These are phyloP conservation scores for Boletus semigastroideus DNA, from an alignment of 1,284 basidiomycete species.

Conservation along the genomic window DNA sequence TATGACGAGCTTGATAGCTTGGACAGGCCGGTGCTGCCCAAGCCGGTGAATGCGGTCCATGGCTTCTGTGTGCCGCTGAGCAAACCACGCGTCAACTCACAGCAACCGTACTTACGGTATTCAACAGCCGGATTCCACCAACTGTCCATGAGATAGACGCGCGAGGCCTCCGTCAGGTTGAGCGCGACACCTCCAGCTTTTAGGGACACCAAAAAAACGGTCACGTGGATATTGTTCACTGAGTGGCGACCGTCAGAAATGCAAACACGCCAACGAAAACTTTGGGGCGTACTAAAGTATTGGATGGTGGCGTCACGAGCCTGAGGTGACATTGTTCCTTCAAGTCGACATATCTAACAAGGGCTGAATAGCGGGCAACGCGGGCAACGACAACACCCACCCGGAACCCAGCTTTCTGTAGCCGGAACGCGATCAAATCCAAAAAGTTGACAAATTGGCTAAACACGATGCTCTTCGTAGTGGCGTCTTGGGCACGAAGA, in stretches of 20 bases:
- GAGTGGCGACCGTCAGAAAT: neutral
- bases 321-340: conserved; percentile 97
- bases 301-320: conserved; percentile 94
- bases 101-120: conserved; percentile 52
- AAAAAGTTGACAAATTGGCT: conserved; percentile 91
- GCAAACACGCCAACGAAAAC: conserved; percentile 1
- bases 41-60: conserved; percentile 96
- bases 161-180: conserved; percentile 90
- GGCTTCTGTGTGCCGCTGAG: conserved; percentile 62
- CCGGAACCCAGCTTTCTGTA: conserved; percentile 89
- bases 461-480: conserved; percentile 97
- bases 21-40: conserved; percentile 89
- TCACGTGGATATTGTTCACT: conserved; percentile 94
- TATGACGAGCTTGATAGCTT: conserved; percentile 91
- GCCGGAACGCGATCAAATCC: conserved; percentile 88
- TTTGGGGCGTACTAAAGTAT: conserved; percentile 74
- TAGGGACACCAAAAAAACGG: conserved; percentile 93
- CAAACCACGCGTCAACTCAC: conserved; percentile 3
- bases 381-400: conserved; percentile 40
- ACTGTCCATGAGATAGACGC: conserved; percentile 90
- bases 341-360: conserved; percentile 86
- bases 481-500: conserved; percentile 81
- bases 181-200: conserved; percentile 97
- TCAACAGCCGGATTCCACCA: conserved; percentile 93
- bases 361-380: neutral